These are phyloP conservation scores for Pseudocercospora fuligena DNA, from an alignment of 2,329 filamentous ascomycete genomes.

Conservation along the genomic window DNA sequence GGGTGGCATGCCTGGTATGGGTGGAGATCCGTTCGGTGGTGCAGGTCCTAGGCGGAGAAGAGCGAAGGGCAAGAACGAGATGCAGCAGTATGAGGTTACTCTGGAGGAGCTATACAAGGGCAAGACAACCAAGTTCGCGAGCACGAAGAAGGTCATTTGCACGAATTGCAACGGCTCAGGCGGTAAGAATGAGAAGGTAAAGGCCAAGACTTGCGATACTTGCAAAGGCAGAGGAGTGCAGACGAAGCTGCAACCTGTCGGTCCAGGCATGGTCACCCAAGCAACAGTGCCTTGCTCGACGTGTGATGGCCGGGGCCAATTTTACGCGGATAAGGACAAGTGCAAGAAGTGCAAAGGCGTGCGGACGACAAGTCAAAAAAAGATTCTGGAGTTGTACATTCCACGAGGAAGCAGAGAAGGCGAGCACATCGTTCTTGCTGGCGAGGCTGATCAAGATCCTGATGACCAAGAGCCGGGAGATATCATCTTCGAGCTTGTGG, in stretches of 20 bases:
- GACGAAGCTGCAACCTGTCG: conserved; percentile 79
- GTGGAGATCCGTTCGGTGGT: conserved; percentile 42
- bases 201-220: conserved; percentile 78
- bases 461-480: conserved; percentile 89
- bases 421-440: conserved; percentile 86
- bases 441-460: conserved; percentile 91
- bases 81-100: conserved; percentile 87
- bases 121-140: conserved; percentile 95
- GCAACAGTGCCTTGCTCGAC: conserved; percentile 79
- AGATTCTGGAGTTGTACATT: conserved; percentile 95
- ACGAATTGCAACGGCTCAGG: conserved; percentile 84
- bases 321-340: conserved; percentile 94
- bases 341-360: conserved; percentile 99
- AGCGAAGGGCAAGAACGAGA: conserved; percentile 76
- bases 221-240: conserved; percentile 80
- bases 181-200: conserved; percentile 83
- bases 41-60: conserved; percentile 45
- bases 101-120: conserved; percentile 97
- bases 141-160: conserved; percentile 92
- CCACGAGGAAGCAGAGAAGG: conserved; percentile 79
- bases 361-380: conserved; percentile 83
- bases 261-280: conserved; percentile 83
- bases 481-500: conserved; percentile 85
- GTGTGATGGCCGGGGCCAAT: conserved; percentile 82
- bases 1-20: conserved; percentile 60